phyloP scores from a whole-genome alignment of 2,329 filamentous ascomycete genomes.

The Verticillium albo-atrum region DNA sequence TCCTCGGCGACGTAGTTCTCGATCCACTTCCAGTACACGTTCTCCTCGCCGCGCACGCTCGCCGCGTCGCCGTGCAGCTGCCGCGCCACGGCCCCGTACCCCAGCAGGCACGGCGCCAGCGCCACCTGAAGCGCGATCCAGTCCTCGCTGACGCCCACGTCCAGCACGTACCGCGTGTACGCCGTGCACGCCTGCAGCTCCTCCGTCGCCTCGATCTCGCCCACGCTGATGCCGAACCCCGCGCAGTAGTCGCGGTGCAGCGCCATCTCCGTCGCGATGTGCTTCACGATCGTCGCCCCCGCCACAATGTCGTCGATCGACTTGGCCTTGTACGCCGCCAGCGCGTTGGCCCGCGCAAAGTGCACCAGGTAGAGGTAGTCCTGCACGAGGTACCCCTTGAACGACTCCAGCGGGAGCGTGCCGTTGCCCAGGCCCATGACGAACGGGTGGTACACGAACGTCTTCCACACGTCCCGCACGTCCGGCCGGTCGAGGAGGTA shows the following conservation, averaged over 20 bases:
- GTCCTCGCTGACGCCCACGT: conserved; percentile 82
- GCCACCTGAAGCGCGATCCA: conserved; percentile 83
- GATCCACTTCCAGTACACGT: conserved; percentile 87
- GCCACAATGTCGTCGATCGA: conserved; percentile 67
- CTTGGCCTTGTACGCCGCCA: conserved; percentile 81
- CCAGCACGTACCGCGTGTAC: conserved; percentile 81
- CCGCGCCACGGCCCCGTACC: conserved; percentile 75
- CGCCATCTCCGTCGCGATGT: conserved; percentile 74
- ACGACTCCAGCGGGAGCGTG: conserved; percentile 67
- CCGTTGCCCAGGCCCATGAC: conserved; percentile 73
- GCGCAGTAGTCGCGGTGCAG: conserved; percentile 81
- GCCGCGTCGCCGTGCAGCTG: conserved; percentile 60
- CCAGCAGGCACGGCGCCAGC: conserved; percentile 82
- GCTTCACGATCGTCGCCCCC: conserved; percentile 64
- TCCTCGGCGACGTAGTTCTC: conserved; percentile 81
- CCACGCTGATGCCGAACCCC: conserved; percentile 69
- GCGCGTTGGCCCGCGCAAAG: conserved; percentile 80
- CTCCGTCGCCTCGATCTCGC: conserved; percentile 67
- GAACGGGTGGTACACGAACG: conserved; percentile 78
- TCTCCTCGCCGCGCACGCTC: conserved; percentile 55
- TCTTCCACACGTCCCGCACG: conserved; percentile 69
- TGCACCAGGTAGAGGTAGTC: conserved; percentile 92
- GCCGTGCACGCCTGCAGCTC: conserved; percentile 80
- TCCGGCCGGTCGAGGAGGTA: conserved; percentile 74
- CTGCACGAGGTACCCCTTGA: conserved; percentile 86